Evolutionary conservation across 495 filamentous ascomycete species (phyloP).

Genomic region (Xylaria longipes): DNA sequence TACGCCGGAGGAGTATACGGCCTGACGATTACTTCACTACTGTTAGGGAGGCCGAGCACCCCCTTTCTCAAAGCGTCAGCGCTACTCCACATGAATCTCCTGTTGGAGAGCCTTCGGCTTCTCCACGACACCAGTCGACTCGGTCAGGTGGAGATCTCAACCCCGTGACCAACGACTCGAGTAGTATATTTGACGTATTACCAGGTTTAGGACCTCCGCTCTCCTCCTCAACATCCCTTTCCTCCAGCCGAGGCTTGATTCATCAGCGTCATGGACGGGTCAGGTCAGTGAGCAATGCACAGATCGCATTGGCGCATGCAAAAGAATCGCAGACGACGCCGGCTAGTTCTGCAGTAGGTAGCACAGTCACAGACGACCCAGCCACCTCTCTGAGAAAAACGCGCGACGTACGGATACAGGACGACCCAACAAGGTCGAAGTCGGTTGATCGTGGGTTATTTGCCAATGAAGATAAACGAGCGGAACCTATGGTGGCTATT

Average conservation of each 20-base stretch:
- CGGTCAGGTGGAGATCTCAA: slow-evolving; percentile 46
- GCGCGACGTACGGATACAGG: slow-evolving; percentile 54
- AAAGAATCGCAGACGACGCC: slow-evolving; percentile 50
- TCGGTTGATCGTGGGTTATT: slow-evolving; percentile 64
- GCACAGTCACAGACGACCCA: slow-evolving; percentile 46
- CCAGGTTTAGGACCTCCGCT: slow-evolving; percentile 57
- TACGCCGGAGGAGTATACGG: slow-evolving; percentile 71
- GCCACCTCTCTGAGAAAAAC: slow-evolving; percentile 48
- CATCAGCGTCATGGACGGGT: slow-evolving; percentile 46
- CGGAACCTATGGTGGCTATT: slow-evolving; percentile 67
- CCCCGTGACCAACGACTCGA: slow-evolving; percentile 45
- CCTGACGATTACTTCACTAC: slow-evolving; percentile 72
- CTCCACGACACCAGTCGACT: slow-evolving; percentile 52
- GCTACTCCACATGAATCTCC: slow-evolving; percentile 69
- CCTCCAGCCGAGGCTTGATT: slow-evolving; percentile 32
- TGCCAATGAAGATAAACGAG: slow-evolving; percentile 63
- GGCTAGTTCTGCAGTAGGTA: slow-evolving; percentile 56
- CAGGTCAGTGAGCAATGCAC: slow-evolving; percentile 63
- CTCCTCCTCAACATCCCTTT: slow-evolving; percentile 57
- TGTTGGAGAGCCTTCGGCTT: slow-evolving; percentile 42
- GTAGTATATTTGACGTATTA: slow-evolving; percentile 47
- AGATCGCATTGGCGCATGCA: slow-evolving; percentile 46
- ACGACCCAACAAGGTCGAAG: slow-evolving; percentile 54
- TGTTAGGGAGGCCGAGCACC: slow-evolving; percentile 69
- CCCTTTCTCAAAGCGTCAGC: slow-evolving; percentile 80